These are phyloP conservation scores for Hypseocharis bilobata DNA, from an alignment of 441 rosid species.

Conservation along the genomic window DNA sequence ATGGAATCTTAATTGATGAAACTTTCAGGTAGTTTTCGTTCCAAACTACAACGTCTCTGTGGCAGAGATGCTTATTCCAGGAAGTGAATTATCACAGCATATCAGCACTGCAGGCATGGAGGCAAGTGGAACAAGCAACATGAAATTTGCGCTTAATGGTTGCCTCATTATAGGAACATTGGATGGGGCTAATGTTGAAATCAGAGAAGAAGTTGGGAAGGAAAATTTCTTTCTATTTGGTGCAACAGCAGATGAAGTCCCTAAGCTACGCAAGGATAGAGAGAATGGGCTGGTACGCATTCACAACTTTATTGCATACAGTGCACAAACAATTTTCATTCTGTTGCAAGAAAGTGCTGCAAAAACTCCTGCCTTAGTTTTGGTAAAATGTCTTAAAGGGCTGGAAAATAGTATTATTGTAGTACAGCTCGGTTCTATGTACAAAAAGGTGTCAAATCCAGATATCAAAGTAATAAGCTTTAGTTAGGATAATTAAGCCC, in stretches of 20 bases:
- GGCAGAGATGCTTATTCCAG: slow-evolving; percentile 89
- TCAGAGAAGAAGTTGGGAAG: slow-evolving; percentile 82
- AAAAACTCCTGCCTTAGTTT: no score
- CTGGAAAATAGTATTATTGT: no score
- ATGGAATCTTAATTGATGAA: neutral
- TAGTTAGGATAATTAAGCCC: no score
- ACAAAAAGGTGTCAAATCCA: no score
- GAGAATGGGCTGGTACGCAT: slow-evolving; percentile 61
- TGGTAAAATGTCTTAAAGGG: no score
- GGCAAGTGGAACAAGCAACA: slow-evolving; percentile 99
- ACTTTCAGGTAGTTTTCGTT: slow-evolving; percentile 66
- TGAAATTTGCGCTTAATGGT: slow-evolving; percentile 97
- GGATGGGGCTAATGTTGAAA: slow-evolving; percentile 97
- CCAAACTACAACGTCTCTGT: slow-evolving; percentile 95
- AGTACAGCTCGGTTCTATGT: no score
- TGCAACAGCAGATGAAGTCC: slow-evolving; percentile 73
- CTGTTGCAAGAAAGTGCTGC: no score
- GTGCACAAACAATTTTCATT: no score
- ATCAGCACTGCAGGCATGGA: slow-evolving; percentile 99
- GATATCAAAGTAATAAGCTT: no score
- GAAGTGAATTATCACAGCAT: slow-evolving; percentile 93
- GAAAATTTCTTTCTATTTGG: slow-evolving; percentile 93
- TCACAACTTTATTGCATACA: neutral
- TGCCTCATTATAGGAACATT: slow-evolving; percentile 82
- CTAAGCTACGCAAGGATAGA: slow-evolving; percentile 72